phyloP scores from a whole-genome alignment of 768 basidiomycete genomes.

The Fibroporia radiculosa region DNA sequence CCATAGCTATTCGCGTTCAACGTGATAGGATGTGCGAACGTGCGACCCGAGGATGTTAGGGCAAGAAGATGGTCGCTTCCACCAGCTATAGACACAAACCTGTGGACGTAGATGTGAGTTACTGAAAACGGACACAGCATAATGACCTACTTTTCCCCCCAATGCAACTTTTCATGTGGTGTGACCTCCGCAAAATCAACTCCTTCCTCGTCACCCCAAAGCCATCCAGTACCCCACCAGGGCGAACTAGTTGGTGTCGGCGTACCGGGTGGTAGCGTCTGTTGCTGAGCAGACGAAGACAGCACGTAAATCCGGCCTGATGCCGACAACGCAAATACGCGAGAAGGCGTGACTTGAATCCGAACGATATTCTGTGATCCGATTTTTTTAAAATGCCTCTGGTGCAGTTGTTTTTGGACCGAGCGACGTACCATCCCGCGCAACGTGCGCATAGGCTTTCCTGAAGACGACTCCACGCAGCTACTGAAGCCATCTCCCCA shows the following conservation, averaged over 20 bases:
- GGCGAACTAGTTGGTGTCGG: conserved; percentile 37
- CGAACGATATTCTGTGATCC: conserved; percentile 54
- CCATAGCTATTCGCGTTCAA: conserved; percentile 72
- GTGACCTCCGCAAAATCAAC: conserved; percentile 56
- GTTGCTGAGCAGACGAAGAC: conserved; percentile 41
- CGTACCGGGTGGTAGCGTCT: conserved; percentile 32
- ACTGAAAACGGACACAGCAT: background rate
- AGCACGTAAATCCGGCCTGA: conserved; percentile 72
- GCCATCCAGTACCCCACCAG: conserved; percentile 59
- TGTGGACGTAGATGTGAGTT: conserved; percentile 19
- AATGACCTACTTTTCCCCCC: conserved; percentile 56
- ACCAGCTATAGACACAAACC: conserved; percentile 66
- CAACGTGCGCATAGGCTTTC: conserved; percentile 45
- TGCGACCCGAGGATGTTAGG: conserved; percentile 63
- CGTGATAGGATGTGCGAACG: conserved; percentile 71
- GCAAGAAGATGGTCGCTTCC: conserved; percentile 71
- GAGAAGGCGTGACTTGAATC: conserved; percentile 50
- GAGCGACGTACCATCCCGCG: conserved; percentile 57
- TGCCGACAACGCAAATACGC: conserved; percentile 72
- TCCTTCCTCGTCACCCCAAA: conserved; percentile 44
- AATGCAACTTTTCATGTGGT: conserved; percentile 44
- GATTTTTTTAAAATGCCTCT: too few relatives aligned
- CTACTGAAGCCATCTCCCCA: conserved; percentile 68
- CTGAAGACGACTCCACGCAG: conserved; percentile 14
- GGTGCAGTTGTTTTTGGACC: too few relatives aligned